These are phyloP conservation scores for Tolypocladium sp. DNA, from an alignment of 2,329 filamentous ascomycete genomes.

Conservation along the genomic window DNA sequence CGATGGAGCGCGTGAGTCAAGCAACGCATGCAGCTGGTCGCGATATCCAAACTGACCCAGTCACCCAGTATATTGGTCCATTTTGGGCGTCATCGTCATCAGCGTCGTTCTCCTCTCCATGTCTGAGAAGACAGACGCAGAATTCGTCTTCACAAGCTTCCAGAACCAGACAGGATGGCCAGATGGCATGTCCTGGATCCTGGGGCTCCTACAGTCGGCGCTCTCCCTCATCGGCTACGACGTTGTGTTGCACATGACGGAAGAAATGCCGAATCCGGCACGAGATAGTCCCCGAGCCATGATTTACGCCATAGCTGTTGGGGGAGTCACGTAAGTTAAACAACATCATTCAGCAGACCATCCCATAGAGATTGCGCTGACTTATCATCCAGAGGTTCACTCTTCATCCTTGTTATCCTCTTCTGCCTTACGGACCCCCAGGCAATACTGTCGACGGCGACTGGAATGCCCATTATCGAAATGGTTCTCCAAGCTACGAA, in stretches of 20 bases:
- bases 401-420: constrained; percentile 30
- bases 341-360: not conserved
- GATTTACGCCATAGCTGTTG: constrained; percentile 31
- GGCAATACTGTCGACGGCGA: constrained; percentile 23
- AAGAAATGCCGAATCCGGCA: constrained; percentile 34
- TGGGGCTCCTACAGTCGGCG: constrained; percentile 32
- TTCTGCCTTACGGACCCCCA: constrained; percentile 29
- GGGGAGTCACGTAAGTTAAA: constrained; percentile 28
- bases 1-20: constrained; percentile 24
- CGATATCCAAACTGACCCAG: no score
- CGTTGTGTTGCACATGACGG: constrained; percentile 33
- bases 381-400: not conserved
- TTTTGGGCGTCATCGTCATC: constrained; percentile 31
- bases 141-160: constrained; percentile 34
- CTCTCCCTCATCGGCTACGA: constrained; percentile 31
- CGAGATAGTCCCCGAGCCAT: constrained; percentile 32
- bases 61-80: constrained; percentile 27
- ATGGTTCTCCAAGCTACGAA: constrained; percentile 32
- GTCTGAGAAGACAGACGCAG: constrained; percentile 26
- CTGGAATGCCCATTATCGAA: constrained; percentile 36
- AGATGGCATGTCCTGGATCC: constrained; percentile 36
- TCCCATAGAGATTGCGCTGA: not conserved
- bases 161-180: constrained; percentile 36
- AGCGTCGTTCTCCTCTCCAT: constrained; percentile 32
- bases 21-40: not conserved